These are phyloP conservation scores for Vachellia collinsii DNA, from an alignment of 306 rosid species.

Conservation along the genomic window DNA sequence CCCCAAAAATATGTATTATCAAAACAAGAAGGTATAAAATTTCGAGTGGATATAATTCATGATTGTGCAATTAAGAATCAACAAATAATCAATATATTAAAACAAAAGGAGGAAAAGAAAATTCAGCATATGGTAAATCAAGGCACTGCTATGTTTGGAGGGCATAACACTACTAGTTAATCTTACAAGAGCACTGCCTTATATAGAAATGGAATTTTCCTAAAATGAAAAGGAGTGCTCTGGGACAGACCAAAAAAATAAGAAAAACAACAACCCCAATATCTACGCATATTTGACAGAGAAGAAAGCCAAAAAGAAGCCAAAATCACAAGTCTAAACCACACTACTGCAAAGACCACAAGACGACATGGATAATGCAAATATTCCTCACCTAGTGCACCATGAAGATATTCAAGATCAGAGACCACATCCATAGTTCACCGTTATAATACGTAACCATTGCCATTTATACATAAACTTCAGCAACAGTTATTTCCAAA, in stretches of 20 bases:
- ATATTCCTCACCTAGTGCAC: not conserved
- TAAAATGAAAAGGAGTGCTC: too few relatives aligned
- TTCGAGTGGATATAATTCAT: conserved; percentile 16
- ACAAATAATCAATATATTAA: conserved; percentile 17
- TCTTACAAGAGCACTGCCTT: not conserved
- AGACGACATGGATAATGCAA: not conserved
- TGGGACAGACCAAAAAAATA: not conserved
- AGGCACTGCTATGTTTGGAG: conserved; percentile 1
- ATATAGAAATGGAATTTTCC: too few relatives aligned
- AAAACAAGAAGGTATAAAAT: conserved; percentile 31
- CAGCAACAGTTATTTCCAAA: conserved; percentile 15
- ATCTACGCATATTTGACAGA: not conserved
- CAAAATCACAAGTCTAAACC: not conserved
- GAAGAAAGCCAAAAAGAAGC: not conserved
- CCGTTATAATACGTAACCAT: not conserved
- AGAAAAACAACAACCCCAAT: not conserved
- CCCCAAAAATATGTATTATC: conserved; percentile 27
- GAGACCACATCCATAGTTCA: not conserved
- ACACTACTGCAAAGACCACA: not conserved
- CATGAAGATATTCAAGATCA: not conserved
- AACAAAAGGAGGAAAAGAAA: not conserved
- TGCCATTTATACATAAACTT: conserved; percentile 27
- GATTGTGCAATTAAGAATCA: conserved; percentile 28
- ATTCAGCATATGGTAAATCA: conserved; percentile 14
- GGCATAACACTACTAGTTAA: not conserved